These are phyloP conservation scores for Aspergillus spinulosporus DNA, from an alignment of 2,329 filamentous ascomycete genomes.

Conservation along the genomic window DNA sequence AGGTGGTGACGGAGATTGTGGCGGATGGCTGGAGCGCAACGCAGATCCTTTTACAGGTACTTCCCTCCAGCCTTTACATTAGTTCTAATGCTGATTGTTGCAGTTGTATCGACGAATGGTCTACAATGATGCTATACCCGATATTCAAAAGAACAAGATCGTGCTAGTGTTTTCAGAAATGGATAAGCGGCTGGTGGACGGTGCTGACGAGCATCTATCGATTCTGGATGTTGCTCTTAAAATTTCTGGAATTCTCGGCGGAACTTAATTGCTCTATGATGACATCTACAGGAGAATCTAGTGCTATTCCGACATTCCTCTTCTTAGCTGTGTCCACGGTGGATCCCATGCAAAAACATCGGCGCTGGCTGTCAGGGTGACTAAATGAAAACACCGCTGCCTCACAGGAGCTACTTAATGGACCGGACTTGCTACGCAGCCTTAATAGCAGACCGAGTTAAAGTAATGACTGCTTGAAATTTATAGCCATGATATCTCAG, in stretches of 20 bases:
- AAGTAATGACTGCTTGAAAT: too few relatives aligned
- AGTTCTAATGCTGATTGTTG: slow-evolving; percentile 13
- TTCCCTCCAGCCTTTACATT: slow-evolving; percentile 17
- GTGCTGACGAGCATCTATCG: slow-evolving; percentile 89
- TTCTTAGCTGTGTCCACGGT: background rate
- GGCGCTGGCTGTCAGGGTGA: too few relatives aligned
- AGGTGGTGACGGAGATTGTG: slow-evolving; percentile 83
- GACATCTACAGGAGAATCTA: background rate
- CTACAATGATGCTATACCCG: slow-evolving; percentile 78
- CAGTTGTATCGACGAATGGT: slow-evolving; percentile 71
- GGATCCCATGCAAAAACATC: too few relatives aligned
- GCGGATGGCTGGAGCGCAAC: slow-evolving; percentile 96
- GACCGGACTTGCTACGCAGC: too few relatives aligned
- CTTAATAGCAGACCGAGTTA: too few relatives aligned
- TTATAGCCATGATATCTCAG: too few relatives aligned
- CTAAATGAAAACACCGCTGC: too few relatives aligned
- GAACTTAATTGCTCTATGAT: slow-evolving; percentile 18
- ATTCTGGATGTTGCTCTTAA: slow-evolving; percentile 82
- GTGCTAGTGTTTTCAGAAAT: slow-evolving; percentile 87
- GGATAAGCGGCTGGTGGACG: slow-evolving; percentile 92
- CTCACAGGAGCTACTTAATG: too few relatives aligned
- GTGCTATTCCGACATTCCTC: background rate
- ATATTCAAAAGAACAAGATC: slow-evolving; percentile 87
- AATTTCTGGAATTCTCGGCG: slow-evolving; percentile 69
- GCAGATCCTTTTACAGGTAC: slow-evolving; percentile 78